phyloP scores from a whole-genome alignment of 192 early-diverging fungal species.

The Entomortierella parvispora region DNA sequence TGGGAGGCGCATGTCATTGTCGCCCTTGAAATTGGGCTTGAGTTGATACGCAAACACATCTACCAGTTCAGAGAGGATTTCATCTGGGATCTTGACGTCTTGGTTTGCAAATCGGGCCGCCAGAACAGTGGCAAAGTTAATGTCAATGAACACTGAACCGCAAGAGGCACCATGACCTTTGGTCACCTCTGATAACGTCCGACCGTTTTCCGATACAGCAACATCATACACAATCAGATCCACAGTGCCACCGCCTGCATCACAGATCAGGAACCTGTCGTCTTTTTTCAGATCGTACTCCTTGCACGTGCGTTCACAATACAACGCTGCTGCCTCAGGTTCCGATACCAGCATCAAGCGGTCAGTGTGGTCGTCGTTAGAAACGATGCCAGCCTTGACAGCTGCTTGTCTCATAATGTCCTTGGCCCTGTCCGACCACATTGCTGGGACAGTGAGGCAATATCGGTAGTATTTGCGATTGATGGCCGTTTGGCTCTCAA shows the following conservation, averaged over 20 bases:
- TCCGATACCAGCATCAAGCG: too few species aligned
- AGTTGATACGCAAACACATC: conserved; percentile 6
- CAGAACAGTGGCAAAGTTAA: conserved; percentile 39
- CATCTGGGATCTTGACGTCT: conserved; percentile 20
- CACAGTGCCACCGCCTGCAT: conserved; percentile 39
- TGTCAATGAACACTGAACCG: conserved; percentile 53
- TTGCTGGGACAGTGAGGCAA: conserved; percentile 11
- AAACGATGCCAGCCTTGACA: too few species aligned
- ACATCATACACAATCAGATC: conserved; percentile 53
- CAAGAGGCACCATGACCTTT: conserved; percentile 53
- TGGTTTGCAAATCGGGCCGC: conserved; percentile 25
- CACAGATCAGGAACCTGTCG: conserved; percentile 34
- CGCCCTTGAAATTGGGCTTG: conserved; percentile 14
- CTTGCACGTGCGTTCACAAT: conserved; percentile 18
- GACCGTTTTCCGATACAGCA: conserved; percentile 11
- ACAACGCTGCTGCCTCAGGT: too few species aligned
- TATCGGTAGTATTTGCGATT: conserved; percentile 45
- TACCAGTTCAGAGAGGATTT: conserved; percentile 8
- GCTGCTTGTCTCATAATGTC: too few species aligned
- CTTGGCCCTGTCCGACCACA: conserved; percentile 17
- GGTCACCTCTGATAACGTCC: conserved; percentile 50
- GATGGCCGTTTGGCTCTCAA: conserved; percentile 35
- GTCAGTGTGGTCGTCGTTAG: too few species aligned
- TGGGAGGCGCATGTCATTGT: neutral
- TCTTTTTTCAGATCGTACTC: conserved; percentile 34